Evolutionary conservation across 1,284 basidiomycete species (phyloP), one percentile per base, ranked within the genome.

Genomic region (Sporisorium reilianum): DNA sequence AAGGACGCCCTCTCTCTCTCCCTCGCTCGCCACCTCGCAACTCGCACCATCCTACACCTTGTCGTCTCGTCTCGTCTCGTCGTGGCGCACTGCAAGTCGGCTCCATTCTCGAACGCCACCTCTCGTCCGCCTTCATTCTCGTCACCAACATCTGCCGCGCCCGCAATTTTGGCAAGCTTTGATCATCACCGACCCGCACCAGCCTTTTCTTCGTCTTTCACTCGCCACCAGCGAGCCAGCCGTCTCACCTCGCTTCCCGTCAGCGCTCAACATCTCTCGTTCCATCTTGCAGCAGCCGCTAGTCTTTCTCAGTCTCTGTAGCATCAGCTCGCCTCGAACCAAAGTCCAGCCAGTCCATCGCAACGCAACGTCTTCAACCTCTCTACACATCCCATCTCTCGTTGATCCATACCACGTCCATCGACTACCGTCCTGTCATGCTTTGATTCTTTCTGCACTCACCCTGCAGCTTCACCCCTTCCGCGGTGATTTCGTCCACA

Each of bases 401-500:
- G 38, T 41, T 41, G 2, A 20, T 48, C n/a, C 9, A 30, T 30
- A 26, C 3, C 46, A 10, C 28, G 18, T n/a, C 7, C 28, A 20
- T 30, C n/a, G 3, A 3, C 38, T 20, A 25, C 46, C 46, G 10
- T 28, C 46, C 18, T 28, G 26, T 12, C 26, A 48, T 32, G n/a
- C 46, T 48, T n/a, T 48, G 16, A 48, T 32, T 48, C 46, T 20
- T 30, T 30, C 46, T 30, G 45, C 45, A 20, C 18, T 46, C 45
- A 6, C 45, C 23, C 2, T 45, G 45, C 45, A 46, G 45, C 26
- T 48, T 30, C 26, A 20, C n/a, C 12, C 28, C 8, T 30, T 20
- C n/a, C 38, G n/a, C n/a, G n/a, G n/a, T n/a, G n/a, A n/a, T n/a
- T n/a, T n/a, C 14, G 6, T 41, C n/a, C 5, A 20, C 38, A 41